Evolutionary conservation across 1,284 basidiomycete species (phyloP).

Genomic region (Tilletia horrida): DNA sequence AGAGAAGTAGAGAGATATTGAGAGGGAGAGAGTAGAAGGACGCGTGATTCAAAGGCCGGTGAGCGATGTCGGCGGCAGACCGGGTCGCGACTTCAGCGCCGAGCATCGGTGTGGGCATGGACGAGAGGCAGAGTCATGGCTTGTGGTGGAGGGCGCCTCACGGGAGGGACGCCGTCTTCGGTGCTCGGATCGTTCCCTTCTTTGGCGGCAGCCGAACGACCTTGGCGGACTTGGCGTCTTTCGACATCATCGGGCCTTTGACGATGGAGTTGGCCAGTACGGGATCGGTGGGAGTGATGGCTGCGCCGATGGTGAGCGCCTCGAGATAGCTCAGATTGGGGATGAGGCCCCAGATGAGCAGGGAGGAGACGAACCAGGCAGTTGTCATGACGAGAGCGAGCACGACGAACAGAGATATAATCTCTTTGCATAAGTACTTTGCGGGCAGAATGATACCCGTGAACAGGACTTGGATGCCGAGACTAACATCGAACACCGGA

Average conservation of each 20-base stretch:
- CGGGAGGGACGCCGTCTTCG: too few relatives aligned
- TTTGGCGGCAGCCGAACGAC: too few relatives aligned
- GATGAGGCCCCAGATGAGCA: conserved; percentile 54
- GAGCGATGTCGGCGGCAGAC: too few relatives aligned
- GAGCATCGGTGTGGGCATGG: too few relatives aligned
- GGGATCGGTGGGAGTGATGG: conserved; percentile 57
- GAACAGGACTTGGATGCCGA: conserved; percentile 55
- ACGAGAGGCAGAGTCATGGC: too few relatives aligned
- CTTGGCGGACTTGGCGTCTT: too few relatives aligned
- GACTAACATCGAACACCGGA: background rate
- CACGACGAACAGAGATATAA: conserved; percentile 51
- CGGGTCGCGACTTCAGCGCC: too few relatives aligned
- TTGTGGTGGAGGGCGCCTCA: too few relatives aligned
- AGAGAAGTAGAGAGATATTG: background rate
- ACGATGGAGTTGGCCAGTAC: conserved; percentile 56
- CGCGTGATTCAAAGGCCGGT: too few relatives aligned
- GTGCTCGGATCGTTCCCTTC: too few relatives aligned
- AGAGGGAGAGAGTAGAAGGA: too few relatives aligned
- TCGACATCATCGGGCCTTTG: too few relatives aligned
- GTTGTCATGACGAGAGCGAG: conserved; percentile 56
- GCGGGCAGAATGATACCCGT: conserved; percentile 56
- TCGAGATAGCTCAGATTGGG: conserved; percentile 55
- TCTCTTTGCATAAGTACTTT: conserved; percentile 49
- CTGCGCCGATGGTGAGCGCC: conserved; percentile 54
- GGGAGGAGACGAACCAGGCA: conserved; percentile 55